Conservation (phyloP, 169 alveolate genomes). For the Cryptosporidium xiaoi region DNA sequence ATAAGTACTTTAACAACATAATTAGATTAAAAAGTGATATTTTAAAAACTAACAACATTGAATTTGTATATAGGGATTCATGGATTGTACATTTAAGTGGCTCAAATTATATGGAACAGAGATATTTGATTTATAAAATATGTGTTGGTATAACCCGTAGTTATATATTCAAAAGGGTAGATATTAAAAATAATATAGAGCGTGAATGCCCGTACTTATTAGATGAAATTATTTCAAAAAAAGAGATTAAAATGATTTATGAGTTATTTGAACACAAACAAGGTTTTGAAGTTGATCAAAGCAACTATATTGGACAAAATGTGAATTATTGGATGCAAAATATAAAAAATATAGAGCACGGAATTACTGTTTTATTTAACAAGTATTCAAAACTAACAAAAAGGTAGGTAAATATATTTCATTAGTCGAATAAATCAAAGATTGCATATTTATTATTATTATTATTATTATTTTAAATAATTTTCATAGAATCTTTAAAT, state of each 20-base stretch:
- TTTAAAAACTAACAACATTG: neutral
- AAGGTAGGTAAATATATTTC: neutral
- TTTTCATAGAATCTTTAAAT: conserved; percentile 9
- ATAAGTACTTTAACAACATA: conserved; percentile 12
- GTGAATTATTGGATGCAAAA: conserved; percentile 5
- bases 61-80: neutral
- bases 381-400: conserved; percentile 9
- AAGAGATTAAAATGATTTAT: neutral
- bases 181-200: neutral
- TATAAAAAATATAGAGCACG: neutral
- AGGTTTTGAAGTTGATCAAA: conserved; percentile 18
- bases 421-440: neutral
- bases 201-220: conserved; percentile 16
- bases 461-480: neutral
- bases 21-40: conserved; percentile 1
- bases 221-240: conserved; percentile 2
- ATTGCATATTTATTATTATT: neutral
- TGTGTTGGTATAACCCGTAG: neutral
- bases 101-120: conserved; percentile 30
- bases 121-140: conserved; percentile 18
- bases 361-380: neutral
- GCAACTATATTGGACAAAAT: conserved; percentile 29
- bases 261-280: neutral
- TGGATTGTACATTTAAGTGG: conserved; percentile 72
- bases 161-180: no score